Base-by-base conservation (phyloP, 495 filamentous ascomycete genomes). In the Annulohypoxylon bovei region DNA sequence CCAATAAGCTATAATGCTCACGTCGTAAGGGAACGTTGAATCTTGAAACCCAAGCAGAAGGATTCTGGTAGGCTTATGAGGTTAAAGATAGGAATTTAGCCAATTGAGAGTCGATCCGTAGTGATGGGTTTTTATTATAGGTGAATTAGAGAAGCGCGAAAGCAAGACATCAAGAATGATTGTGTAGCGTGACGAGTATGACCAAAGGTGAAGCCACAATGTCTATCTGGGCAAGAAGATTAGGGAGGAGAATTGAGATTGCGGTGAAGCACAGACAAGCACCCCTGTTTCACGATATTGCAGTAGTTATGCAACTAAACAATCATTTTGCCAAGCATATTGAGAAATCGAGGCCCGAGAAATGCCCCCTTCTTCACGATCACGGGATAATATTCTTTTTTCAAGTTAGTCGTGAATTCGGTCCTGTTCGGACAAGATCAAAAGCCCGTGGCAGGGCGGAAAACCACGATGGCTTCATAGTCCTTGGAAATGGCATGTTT, bases 31-130 rank as follows among this genome's bases (percentile, higher is more conserved):
- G 65, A 58, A 50, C 59, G 39, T 25, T 55, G 27, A 40, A 53
- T 42, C 52, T 46, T 47, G 9, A 33, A 32, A 32, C 1, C 11
- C 30, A 47, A 56, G 50, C 49, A 56, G 39, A 25, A 62, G 39
- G 25, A 62, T 47, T 47, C 44, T 47, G 46, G 39, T 42, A 35
- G 53, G 62, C 49, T 67, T 47, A 68, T 22, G 20, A 61, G 23
- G 50, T 52, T 57, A 39, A 39, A 54, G 37, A 58, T 12, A 53
- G 9, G 30, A 53, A 57, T 60, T 50, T 49, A 62, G 52, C 68
- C 68, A 66, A 65, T 70, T 57, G 60, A 69, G 47, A 20, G 11
- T 32, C 32, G 23, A 65, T 28, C 60, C 55, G 56, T 57, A 18
- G 20, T 35, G 32, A 53, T 54, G 65, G 46, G 39, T 40, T 64